A percentile compares a stretch with the other conserved stretches of the same genome.
phyloP scores from a whole-genome alignment of 1,284 basidiomycete species.

The Wolfiporia cocos region DNA sequence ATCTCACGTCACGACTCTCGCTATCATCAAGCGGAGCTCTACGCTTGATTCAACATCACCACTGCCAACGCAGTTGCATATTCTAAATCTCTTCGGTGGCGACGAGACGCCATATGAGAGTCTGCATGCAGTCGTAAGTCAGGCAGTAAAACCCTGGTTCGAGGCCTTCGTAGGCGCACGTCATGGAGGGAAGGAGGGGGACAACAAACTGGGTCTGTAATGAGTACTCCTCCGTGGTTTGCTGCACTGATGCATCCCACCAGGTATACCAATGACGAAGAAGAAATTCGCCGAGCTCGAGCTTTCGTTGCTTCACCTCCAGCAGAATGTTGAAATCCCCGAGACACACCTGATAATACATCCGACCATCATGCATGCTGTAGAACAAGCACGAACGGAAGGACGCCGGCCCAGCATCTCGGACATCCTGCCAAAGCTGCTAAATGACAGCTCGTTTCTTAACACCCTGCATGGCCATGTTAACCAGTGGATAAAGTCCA shows the following conservation, averaged over 20 bases:
- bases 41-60: conserved; percentile 77
- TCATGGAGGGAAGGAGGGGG: conserved; percentile 73
- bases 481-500: conserved; percentile 97
- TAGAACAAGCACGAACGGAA: conserved; percentile 67
- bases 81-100: conserved; percentile 89
- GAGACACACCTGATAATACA: conserved; percentile 93
- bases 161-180: conserved; percentile 88
- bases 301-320: conserved; percentile 91
- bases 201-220: conserved; percentile 77
- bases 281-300: conserved; percentile 99
- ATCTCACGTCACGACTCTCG: conserved; percentile 81
- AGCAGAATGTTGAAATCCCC: conserved; percentile 99
- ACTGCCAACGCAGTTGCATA: conserved; percentile 83
- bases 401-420: conserved; percentile 68
- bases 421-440: conserved; percentile 65
- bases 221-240: neutral
- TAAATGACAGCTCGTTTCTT: conserved; percentile 88
- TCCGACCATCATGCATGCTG: conserved; percentile 83
- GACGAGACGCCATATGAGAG: conserved; percentile 94
- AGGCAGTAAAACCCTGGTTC: conserved; percentile 96
- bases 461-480: conserved; percentile 93
- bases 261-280: conserved; percentile 96
- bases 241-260: neutral
- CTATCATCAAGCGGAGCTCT: conserved; percentile 89
- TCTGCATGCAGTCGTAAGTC: conserved; percentile 93